Evolutionary conservation across 129 eudicot genomes (phyloP).

Genomic region (Arctium minus): DNA sequence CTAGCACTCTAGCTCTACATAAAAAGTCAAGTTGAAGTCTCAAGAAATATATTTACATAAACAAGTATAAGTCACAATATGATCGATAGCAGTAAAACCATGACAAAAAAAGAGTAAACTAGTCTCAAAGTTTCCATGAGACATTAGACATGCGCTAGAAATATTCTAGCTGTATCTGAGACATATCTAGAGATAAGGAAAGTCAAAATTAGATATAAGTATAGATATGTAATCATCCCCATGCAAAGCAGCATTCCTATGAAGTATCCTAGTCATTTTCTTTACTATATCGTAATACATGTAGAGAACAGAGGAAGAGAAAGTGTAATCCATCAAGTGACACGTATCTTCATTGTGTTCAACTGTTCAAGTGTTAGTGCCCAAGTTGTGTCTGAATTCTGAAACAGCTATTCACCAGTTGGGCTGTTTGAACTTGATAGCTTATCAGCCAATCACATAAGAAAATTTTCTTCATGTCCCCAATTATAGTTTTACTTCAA

Average conservation of each 20-base stretch:
- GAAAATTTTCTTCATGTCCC: neutral
- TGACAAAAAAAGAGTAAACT: neutral
- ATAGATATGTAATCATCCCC: neutral
- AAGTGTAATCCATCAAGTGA: neutral
- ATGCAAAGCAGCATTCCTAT: neutral
- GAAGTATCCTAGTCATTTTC: neutral
- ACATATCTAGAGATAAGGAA: neutral
- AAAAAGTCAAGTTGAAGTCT: neutral
- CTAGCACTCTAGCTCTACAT: neutral
- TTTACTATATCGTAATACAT: neutral
- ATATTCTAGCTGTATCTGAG: neutral
- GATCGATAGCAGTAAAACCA: neutral
- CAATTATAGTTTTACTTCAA: too few species aligned
- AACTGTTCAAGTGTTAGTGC: neutral
- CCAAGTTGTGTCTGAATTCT: neutral
- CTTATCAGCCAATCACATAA: conserved; percentile 1
- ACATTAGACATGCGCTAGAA: neutral
- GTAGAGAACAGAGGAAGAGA: neutral
- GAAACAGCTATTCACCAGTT: neutral
- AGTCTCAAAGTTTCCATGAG: neutral
- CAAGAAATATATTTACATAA: neutral
- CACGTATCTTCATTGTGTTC: neutral
- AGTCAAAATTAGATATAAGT: neutral
- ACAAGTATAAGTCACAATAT: neutral
- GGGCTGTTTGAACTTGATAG: neutral